Conservation (phyloP, 2,329 filamentous ascomycete species). For the Pseudogymnoascus sp. region DNA sequence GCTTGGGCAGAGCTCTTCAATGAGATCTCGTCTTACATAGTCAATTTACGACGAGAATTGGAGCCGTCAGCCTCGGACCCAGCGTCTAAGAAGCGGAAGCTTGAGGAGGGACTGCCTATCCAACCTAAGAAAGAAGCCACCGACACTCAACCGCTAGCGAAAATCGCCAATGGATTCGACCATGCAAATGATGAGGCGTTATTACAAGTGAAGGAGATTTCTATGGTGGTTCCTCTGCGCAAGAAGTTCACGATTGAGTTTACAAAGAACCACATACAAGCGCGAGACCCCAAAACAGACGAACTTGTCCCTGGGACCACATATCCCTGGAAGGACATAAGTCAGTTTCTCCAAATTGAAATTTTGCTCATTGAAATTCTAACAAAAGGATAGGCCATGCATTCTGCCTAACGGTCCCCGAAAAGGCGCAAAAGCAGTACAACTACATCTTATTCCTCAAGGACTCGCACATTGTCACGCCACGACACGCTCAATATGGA, state of each 20-base stretch:
- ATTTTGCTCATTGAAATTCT: not conserved
- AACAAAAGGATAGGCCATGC: slow-evolving; percentile 39
- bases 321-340: slow-evolving; percentile 54
- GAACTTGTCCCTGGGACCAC: slow-evolving; percentile 44
- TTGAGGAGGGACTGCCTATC: slow-evolving; percentile 22
- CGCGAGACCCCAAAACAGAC: slow-evolving; percentile 42
- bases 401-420: slow-evolving; percentile 57
- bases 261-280: slow-evolving; percentile 50
- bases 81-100: slow-evolving; percentile 25
- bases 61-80: slow-evolving; percentile 18
- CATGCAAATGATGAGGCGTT: slow-evolving; percentile 43
- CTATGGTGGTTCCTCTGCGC: slow-evolving; percentile 55
- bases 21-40: slow-evolving; percentile 26
- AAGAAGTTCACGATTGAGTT: slow-evolving; percentile 61
- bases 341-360: slow-evolving; percentile 31
- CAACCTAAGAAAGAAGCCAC: slow-evolving; percentile 4
- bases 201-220: slow-evolving; percentile 56
- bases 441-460: slow-evolving; percentile 57
- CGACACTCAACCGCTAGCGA: slow-evolving; percentile 16
- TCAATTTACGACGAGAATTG: slow-evolving; percentile 12
- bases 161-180: slow-evolving; percentile 23
- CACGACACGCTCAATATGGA: slow-evolving; percentile 35
- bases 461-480: slow-evolving; percentile 41
- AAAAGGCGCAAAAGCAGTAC: slow-evolving; percentile 55
- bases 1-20: slow-evolving; percentile 27